phyloP scores from a whole-genome alignment of 768 basidiomycete genomes.

The Auriculariales sp. region DNA sequence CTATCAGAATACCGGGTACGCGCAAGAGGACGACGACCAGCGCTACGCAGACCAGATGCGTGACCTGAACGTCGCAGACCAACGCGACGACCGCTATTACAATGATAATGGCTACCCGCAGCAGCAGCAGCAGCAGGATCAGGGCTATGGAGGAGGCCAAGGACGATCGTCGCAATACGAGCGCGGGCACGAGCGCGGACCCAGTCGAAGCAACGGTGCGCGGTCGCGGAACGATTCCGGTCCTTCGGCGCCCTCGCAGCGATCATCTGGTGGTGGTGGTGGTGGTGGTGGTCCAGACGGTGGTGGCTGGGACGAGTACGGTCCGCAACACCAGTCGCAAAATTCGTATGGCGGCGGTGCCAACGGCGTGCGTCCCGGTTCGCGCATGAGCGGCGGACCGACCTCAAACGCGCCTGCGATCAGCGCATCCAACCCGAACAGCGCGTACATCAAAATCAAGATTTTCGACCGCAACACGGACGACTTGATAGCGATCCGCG shows the following conservation, averaged over 20 bases:
- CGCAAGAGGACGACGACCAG: constrained; percentile 23
- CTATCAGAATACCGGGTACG: constrained; percentile 35
- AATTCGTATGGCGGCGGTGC: neutral
- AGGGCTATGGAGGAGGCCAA: neutral
- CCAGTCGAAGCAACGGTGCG: neutral
- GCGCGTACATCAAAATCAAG: constrained; percentile 95
- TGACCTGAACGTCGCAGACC: constrained; percentile 31
- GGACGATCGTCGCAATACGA: neutral
- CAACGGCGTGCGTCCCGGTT: neutral
- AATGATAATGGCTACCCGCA: constrained; percentile 14
- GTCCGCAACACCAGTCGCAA: neutral
- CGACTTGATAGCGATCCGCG: constrained; percentile 92
- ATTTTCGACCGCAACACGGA: constrained; percentile 89
- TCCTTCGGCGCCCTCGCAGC: neutral
- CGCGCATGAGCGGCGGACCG: constrained; percentile 2
- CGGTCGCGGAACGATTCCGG: neutral
- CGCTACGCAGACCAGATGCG: constrained; percentile 24
- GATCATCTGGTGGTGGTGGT: too few relatives aligned
- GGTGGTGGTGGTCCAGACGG: too few relatives aligned
- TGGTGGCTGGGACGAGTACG: too few relatives aligned
- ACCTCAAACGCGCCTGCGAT: constrained; percentile 58
- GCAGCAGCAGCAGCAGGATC: neutral
- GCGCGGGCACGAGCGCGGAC: neutral
- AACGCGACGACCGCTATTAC: constrained; percentile 29
- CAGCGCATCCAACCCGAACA: constrained; percentile 63